Base-by-base conservation (phyloP, 1,139 yeast species). In the Meyerozyma smithsonii region DNA sequence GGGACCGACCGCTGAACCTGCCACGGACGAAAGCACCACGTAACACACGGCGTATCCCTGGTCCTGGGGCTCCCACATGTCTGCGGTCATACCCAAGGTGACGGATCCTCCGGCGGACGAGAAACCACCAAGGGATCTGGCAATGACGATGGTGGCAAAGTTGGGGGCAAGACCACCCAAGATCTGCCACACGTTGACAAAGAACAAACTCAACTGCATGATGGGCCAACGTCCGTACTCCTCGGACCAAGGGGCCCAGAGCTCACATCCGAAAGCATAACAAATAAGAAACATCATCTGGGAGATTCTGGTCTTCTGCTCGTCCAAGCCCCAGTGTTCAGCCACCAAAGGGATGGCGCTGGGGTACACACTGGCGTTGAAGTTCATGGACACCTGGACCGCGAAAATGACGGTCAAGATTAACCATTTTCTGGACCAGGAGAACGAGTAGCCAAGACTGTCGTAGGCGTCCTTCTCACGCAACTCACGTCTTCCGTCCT, bases 241-340 rank as follows among this genome's bases (percentile, higher is more conserved):
- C 50, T 64, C 69, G 37, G 63, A 56, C 69, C 69, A 63, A 4
- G 69, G 69, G 10, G 70, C 69, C 69, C 69, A 64, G 38, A 64
- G 52, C 43, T 64, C 69, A 48, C 69, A 62, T 4, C 69, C 70
- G 44, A 64, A 57, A 5, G 67, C 70, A 48, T 64, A 64, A 12
- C 62, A 55, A 7, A 64, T 55, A 42, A 64, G 55, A 42, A 64
- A 64, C 17, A 63, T 52, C 62, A 61, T 59, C 41, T 62, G 66
- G 17, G 64, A 61, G 16, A 51, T 52, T 36, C 67, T 50, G 1
- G 62, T 66, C 18, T 57, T 62, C 35, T 59, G 64, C 38, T 44
- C 54, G 38, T 60, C 48, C 26, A 64, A 53, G 32, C 50, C 42
- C 45, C 55, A 65, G 10, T 62, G 51, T 33, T 60, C 62, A 21